Percentiles rank a stretch among this genome's conserved stretches.
Evolutionary conservation across 495 filamentous ascomycete genomes (phyloP).

Genomic region (Talaromyces nanjingensis): DNA sequence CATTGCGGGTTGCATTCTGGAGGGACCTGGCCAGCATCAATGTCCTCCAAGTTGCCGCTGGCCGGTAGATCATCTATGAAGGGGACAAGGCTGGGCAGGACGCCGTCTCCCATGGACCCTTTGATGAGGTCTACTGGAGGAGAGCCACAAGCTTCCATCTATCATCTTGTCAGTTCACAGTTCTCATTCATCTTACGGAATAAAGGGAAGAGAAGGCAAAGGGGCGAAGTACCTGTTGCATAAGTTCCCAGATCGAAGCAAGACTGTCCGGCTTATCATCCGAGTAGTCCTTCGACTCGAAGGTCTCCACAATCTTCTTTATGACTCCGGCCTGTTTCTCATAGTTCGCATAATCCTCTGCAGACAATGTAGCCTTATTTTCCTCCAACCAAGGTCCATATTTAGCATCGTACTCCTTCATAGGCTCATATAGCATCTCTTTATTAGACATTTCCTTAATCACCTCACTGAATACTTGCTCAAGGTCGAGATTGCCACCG

Average conservation of each 20-base stretch:
- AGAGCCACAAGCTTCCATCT: constrained; percentile 93
- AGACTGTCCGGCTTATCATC: constrained; percentile 77
- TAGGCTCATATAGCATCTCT: constrained; percentile 95
- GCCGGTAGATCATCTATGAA: constrained; percentile 28
- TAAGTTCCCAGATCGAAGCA: constrained; percentile 90
- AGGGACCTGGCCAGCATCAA: neutral
- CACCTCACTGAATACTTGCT: constrained; percentile 89
- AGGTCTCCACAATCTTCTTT: constrained; percentile 77
- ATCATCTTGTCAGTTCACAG: constrained; percentile 5
- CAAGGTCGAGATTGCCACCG: constrained; percentile 76
- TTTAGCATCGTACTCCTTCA: constrained; percentile 92
- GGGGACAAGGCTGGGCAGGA: constrained; percentile 48
- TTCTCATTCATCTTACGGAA: constrained; percentile 6
- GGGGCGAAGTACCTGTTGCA: constrained; percentile 71
- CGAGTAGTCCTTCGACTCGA: constrained; percentile 69
- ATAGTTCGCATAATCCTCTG: constrained; percentile 72
- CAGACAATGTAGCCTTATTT: constrained; percentile 54
- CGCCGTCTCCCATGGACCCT: neutral
- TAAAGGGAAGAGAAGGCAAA: constrained; percentile 16
- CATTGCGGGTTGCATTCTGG: constrained; percentile 1
- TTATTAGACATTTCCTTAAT: constrained; percentile 98
- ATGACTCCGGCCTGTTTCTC: constrained; percentile 77
- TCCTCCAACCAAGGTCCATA: constrained; percentile 83
- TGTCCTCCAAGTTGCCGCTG: constrained; percentile 12
- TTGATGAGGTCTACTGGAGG: constrained; percentile 79